phyloP scores from a whole-genome alignment of 2,329 filamentous ascomycete species.

The Truncatella angustata region DNA sequence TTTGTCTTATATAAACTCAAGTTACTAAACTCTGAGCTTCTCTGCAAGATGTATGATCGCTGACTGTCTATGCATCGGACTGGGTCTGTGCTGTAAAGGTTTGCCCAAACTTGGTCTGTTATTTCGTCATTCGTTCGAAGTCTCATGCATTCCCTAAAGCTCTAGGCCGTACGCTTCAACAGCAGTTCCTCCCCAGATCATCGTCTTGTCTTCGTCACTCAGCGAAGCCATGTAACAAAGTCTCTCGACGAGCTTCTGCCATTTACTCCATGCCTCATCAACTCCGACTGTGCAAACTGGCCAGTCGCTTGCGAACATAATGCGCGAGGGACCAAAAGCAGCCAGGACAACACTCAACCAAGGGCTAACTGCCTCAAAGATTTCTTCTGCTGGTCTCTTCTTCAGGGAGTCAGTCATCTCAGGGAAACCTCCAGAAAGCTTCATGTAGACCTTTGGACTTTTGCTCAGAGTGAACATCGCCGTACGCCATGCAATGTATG shows the following conservation, averaged over 20 bases:
- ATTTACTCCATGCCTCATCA: conserved; percentile 66
- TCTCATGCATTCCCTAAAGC: background rate
- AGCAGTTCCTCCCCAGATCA: conserved; percentile 73
- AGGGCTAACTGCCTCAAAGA: conserved; percentile 63
- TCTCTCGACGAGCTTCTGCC: conserved; percentile 68
- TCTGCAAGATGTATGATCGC: too few species aligned
- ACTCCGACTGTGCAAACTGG: conserved; percentile 76
- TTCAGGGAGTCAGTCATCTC: conserved; percentile 65
- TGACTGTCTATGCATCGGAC: too few species aligned
- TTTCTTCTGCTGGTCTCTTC: conserved; percentile 46
- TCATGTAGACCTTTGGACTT: conserved; percentile 73
- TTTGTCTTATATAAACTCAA: too few species aligned
- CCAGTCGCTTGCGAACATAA: conserved; percentile 95
- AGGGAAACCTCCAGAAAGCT: conserved; percentile 83
- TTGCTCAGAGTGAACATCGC: conserved; percentile 67
- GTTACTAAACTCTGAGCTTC: too few species aligned
- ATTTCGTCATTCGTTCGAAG: too few species aligned
- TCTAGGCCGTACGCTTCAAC: conserved; percentile 64
- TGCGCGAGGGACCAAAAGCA: conserved; percentile 66
- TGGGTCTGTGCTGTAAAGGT: too few species aligned
- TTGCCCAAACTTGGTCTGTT: too few species aligned
- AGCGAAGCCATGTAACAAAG: conserved; percentile 64
- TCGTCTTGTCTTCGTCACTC: conserved; percentile 57
- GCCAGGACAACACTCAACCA: conserved; percentile 73
- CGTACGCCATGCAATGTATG: conserved; percentile 67